Evolutionary conservation across 2,329 filamentous ascomycete genomes (phyloP).

Genomic region (Penicillium sp.): DNA sequence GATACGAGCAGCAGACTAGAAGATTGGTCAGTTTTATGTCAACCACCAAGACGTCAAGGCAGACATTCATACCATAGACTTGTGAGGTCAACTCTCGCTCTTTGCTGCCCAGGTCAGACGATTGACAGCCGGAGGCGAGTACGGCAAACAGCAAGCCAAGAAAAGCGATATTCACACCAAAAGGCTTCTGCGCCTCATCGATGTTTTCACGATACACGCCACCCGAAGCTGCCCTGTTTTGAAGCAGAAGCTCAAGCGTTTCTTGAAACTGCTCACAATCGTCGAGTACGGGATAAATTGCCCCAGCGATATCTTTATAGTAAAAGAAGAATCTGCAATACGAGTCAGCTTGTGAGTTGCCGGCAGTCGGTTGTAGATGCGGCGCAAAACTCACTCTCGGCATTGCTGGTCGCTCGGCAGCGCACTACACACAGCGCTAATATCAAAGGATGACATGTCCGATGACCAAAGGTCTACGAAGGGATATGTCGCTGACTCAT

Average conservation of each 20-base stretch:
- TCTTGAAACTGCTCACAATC: conserved; percentile 51
- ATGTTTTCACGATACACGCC: conserved; percentile 37
- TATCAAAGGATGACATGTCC: conserved; percentile 52
- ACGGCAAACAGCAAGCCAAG: conserved; percentile 57
- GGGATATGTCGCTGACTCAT: conserved; percentile 59
- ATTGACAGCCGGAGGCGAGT: conserved; percentile 58
- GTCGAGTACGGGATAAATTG: conserved; percentile 56
- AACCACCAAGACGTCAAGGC: not conserved
- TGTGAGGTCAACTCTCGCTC: conserved; percentile 59
- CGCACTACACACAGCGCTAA: conserved; percentile 53
- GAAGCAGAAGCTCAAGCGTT: conserved; percentile 50
- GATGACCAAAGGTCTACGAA: conserved; percentile 62
- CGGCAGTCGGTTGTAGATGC: not conserved
- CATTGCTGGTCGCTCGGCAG: conserved; percentile 55
- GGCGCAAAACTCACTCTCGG: conserved; percentile 38
- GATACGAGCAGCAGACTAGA: conserved; percentile 59
- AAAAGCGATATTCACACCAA: conserved; percentile 54
- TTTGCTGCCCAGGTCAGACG: conserved; percentile 51
- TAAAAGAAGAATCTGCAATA: conserved; percentile 47
- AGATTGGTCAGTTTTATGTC: not conserved
- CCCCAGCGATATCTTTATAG: conserved; percentile 54
- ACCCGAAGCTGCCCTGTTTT: conserved; percentile 44
- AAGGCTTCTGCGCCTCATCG: conserved; percentile 50
- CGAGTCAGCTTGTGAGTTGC: conserved; percentile 3
- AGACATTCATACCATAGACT: conserved; percentile 48